phyloP scores from a whole-genome alignment of 1,284 basidiomycete genomes.

The Austroboletus novae-zelandiae region DNA sequence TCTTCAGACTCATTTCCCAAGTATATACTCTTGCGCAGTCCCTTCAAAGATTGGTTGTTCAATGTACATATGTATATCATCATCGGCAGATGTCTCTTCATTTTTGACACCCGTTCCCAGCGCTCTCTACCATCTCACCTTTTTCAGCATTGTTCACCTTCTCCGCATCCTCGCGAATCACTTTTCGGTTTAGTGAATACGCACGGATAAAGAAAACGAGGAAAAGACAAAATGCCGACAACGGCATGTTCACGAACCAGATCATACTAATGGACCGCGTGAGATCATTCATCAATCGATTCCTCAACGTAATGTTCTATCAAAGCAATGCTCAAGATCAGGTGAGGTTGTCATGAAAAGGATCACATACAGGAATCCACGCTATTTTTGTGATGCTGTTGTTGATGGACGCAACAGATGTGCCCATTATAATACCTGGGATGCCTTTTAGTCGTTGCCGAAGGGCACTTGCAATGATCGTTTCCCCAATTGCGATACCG shows the following conservation, averaged over 20 bases:
- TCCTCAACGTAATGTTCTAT: conserved; percentile 47
- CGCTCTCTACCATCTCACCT: not conserved
- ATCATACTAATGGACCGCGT: conserved; percentile 65
- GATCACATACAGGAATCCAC: conserved; percentile 46
- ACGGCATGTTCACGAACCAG: conserved; percentile 69
- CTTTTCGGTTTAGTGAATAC: conserved; percentile 57
- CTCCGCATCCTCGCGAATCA: conserved; percentile 42
- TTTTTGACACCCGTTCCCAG: too few relatives aligned
- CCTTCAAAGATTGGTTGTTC: too few relatives aligned
- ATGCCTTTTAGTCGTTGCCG: conserved; percentile 48
- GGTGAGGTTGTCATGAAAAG: conserved; percentile 5
- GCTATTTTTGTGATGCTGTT: conserved; percentile 55
- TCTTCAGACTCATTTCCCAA: too few relatives aligned
- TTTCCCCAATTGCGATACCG: conserved; percentile 36
- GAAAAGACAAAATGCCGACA: conserved; percentile 55
- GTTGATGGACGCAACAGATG: conserved; percentile 53
- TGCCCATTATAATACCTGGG: conserved; percentile 34
- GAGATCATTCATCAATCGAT: conserved; percentile 66
- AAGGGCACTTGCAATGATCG: conserved; percentile 36
- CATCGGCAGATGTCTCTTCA: too few relatives aligned
- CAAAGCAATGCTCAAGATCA: not conserved
- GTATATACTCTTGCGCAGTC: too few relatives aligned
- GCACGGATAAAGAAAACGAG: conserved; percentile 54
- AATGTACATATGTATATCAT: too few relatives aligned
- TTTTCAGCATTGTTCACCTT: conserved; percentile 20